A percentile compares a stretch with the other conserved stretches of the same genome.
Conservation (phyloP, 768 basidiomycete species). For the Lactarius indigo region DNA sequence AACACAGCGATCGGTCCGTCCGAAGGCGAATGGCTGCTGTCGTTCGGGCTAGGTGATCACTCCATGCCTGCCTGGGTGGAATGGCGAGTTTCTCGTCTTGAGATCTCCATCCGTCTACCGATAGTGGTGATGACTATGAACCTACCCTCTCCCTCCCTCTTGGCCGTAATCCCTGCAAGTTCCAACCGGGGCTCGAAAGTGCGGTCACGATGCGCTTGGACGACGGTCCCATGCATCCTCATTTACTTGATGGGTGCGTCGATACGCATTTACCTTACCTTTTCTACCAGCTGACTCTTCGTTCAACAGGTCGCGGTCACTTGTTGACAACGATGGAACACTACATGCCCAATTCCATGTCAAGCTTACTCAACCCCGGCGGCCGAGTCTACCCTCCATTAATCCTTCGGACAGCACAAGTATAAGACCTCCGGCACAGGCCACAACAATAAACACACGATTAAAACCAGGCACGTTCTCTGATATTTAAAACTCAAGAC, state of each 20-base stretch:
- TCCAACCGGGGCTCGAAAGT: constrained; percentile 8
- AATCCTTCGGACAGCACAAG: background rate
- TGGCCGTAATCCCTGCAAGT: background rate
- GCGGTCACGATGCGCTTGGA: constrained; percentile 11
- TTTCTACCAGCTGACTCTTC: background rate
- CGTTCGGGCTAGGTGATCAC: constrained; percentile 49
- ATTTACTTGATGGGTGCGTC: constrained; percentile 38
- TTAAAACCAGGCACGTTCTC: background rate
- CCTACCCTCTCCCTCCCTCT: background rate
- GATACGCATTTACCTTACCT: background rate
- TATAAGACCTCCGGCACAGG: background rate
- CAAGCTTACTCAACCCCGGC: background rate
- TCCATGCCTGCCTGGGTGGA: constrained; percentile 60
- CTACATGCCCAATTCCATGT: constrained; percentile 21
- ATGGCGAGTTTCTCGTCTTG: constrained; percentile 49
- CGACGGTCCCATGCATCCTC: constrained; percentile 10
- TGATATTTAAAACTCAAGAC: background rate
- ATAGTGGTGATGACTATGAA: background rate
- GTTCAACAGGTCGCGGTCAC: constrained; percentile 26
- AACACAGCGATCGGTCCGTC: constrained; percentile 14
- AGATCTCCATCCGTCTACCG: background rate
- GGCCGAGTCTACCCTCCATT: background rate
- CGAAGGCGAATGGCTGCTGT: constrained; percentile 37
- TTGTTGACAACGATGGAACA: constrained; percentile 26
- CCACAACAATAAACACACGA: background rate